Percentiles rank a stretch among this genome's conserved stretches.
Evolutionary conservation across 2,329 filamentous ascomycete genomes (phyloP).

Genomic region (Botrytis paeoniae): DNA sequence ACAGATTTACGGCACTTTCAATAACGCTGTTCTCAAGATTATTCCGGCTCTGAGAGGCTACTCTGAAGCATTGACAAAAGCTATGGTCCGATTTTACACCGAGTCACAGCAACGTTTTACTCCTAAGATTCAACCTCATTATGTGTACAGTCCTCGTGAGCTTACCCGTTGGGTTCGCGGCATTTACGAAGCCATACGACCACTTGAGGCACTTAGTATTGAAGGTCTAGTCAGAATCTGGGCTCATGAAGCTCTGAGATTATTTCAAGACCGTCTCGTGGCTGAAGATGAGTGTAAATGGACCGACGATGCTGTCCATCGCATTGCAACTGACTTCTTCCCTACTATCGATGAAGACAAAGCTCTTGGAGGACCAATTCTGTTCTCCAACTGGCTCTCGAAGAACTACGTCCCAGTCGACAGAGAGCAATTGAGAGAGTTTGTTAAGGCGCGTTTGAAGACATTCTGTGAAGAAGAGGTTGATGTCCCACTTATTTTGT

Average conservation of each 20-base stretch:
- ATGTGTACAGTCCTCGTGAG: slow-evolving; percentile 98
- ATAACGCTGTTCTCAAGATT: slow-evolving; percentile 92
- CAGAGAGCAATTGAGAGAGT: slow-evolving; percentile 90
- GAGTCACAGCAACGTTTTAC: slow-evolving; percentile 95
- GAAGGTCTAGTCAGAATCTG: slow-evolving; percentile 95
- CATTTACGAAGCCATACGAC: slow-evolving; percentile 93
- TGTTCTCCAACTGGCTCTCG: slow-evolving; percentile 99
- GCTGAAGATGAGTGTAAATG: slow-evolving; percentile 90
- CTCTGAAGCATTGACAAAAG: slow-evolving; percentile 86
- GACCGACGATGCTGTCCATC: slow-evolving; percentile 84
- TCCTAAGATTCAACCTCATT: slow-evolving; percentile 94
- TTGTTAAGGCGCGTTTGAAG: slow-evolving; percentile 93
- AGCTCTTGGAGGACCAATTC: slow-evolving; percentile 85
- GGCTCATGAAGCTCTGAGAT: slow-evolving; percentile 92
- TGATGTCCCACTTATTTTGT: slow-evolving; percentile 96
- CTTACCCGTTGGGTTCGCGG: slow-evolving; percentile 96
- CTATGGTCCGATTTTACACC: slow-evolving; percentile 96
- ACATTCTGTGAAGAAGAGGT: slow-evolving; percentile 99
- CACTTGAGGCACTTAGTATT: slow-evolving; percentile 80
- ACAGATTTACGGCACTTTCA: slow-evolving; percentile 99
- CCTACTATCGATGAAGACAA: slow-evolving; percentile 90
- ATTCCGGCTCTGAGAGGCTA: slow-evolving; percentile 93
- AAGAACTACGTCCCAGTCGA: slow-evolving; percentile 98
- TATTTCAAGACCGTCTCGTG: slow-evolving; percentile 97
- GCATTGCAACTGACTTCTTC: slow-evolving; percentile 88